Evolutionary conservation across 2,329 filamentous ascomycete genomes (phyloP).

Genomic region (Thielaviopsis punctulata): DNA sequence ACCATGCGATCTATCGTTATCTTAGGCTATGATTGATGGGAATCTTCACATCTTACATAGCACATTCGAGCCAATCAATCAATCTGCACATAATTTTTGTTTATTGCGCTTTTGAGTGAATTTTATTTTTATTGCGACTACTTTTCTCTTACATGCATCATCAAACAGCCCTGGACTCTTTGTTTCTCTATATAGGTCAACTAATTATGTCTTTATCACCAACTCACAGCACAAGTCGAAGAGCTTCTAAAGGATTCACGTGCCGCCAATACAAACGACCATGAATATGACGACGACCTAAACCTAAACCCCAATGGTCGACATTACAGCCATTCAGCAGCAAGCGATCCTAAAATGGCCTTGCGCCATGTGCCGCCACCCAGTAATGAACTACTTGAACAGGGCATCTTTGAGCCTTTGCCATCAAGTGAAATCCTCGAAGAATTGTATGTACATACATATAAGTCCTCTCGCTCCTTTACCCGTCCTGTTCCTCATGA

Average conservation of each 20-base stretch:
- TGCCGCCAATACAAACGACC: constrained; percentile 15
- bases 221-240: constrained; percentile 57
- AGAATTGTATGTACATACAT: constrained; percentile 44
- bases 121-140: no score
- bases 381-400: constrained; percentile 40
- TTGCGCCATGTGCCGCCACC: neutral
- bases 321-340: neutral
- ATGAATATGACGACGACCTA: constrained; percentile 15
- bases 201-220: neutral
- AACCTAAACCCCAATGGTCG: neutral
- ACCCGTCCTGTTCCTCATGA: neutral
- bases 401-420: constrained; percentile 68
- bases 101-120: no score
- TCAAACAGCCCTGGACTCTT: no score
- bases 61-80: no score
- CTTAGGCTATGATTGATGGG: no score
- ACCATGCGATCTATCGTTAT: no score
- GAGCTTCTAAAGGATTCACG: constrained; percentile 53
- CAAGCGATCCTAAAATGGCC: neutral
- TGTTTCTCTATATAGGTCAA: no score
- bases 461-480: neutral
- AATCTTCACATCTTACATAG: no score
- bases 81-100: no score
- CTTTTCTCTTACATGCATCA: no score
- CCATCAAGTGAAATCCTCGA: constrained; percentile 67